These are phyloP conservation scores for Aspergillus caelatus DNA, from an alignment of 2,329 filamentous ascomycete species.

Conservation along the genomic window DNA sequence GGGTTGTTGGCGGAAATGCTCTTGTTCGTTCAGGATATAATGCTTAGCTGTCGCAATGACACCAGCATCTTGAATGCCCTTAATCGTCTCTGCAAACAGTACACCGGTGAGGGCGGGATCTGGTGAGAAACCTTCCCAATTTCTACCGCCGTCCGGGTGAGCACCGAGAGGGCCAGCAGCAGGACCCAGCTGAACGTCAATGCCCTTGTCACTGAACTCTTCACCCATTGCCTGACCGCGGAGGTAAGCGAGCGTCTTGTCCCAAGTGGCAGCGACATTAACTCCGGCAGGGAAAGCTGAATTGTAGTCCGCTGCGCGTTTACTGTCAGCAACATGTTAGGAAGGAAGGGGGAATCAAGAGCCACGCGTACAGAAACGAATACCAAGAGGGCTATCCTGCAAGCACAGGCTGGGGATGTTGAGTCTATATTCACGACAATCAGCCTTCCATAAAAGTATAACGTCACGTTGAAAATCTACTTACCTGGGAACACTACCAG, in stretches of 20 bases:
- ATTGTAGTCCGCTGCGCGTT: conserved; percentile 67
- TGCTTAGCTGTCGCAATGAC: conserved; percentile 85
- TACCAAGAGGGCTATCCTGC: conserved; percentile 81
- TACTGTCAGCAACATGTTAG: neutral
- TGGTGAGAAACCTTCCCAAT: conserved; percentile 69
- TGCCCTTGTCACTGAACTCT: conserved; percentile 74
- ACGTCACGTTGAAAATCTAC: conserved; percentile 16
- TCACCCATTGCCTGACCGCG: conserved; percentile 74
- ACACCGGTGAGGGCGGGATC: conserved; percentile 76
- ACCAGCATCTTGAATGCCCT: conserved; percentile 79
- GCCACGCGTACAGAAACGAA: conserved; percentile 62
- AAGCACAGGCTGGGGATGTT: conserved; percentile 76
- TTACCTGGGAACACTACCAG: conserved; percentile 50
- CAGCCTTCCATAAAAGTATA: neutral
- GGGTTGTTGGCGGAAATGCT: conserved; percentile 67
- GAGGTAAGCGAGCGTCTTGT: conserved; percentile 68
- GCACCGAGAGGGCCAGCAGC: conserved; percentile 75
- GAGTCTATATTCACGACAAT: conserved; percentile 26
- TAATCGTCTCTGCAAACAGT: conserved; percentile 71
- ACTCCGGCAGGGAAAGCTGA: conserved; percentile 80
- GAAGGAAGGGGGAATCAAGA: neutral
- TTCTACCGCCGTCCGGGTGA: conserved; percentile 67
- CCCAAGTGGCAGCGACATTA: conserved; percentile 82
- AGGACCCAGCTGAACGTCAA: conserved; percentile 75
- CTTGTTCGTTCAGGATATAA: conserved; percentile 73